Percentiles rank a stretch among this genome's conserved stretches.
Conservation (phyloP, 257 asterid genomes). For the Solanum paucissectum region DNA sequence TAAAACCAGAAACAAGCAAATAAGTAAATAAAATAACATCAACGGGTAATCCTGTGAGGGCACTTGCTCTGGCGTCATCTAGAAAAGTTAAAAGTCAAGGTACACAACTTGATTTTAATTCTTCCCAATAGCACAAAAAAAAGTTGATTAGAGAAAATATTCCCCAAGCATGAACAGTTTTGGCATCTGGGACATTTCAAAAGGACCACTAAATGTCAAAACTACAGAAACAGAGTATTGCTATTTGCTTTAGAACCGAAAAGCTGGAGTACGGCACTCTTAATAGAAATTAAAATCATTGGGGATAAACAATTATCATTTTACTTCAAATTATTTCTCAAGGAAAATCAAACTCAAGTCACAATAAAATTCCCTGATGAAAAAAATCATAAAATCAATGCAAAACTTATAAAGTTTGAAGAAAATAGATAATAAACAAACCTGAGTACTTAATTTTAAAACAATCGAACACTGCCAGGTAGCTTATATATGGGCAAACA, state of each 20-base stretch:
- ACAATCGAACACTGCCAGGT: not conserved
- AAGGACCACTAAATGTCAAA: not conserved
- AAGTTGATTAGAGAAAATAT: not conserved
- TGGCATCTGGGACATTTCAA: not conserved
- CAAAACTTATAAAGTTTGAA: not conserved
- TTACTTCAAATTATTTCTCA: not conserved
- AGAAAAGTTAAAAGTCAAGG: not conserved
- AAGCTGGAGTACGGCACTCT: not conserved
- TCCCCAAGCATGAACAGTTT: not conserved
- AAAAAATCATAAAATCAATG: not conserved
- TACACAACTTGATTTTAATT: not conserved
- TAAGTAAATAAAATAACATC: not conserved
- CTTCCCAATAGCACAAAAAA: not conserved
- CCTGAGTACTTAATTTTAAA: not conserved
- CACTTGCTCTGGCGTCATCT: not conserved
- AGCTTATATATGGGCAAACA: not conserved
- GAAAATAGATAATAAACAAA: not conserved
- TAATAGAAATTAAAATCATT: not conserved
- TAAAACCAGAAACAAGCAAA: not conserved
- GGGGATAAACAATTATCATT: not conserved
- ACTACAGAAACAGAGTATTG: not conserved
- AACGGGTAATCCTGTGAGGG: not conserved
- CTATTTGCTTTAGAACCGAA: not conserved
- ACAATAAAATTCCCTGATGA: not conserved
- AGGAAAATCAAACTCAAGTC: not conserved